Conservation (phyloP, 176 grass and related monocot genomes). For the Oryza glaberrima region DNA sequence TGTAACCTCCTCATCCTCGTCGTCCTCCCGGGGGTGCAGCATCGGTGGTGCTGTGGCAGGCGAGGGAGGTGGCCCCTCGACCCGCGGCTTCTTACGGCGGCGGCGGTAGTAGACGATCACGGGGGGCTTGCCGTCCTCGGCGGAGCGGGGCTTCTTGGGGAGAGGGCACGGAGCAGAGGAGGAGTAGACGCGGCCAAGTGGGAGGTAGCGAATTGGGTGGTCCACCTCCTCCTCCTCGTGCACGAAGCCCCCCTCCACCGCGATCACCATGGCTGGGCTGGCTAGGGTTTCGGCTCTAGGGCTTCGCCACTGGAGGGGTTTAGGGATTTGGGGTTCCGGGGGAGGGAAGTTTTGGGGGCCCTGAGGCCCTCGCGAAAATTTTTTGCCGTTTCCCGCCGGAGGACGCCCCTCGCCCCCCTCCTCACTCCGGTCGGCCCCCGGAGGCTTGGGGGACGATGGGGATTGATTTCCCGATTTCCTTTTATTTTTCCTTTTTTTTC, state of each 20-base stretch:
- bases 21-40: background rate
- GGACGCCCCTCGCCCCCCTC: background rate
- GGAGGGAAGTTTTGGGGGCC: constrained; percentile 1
- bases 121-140: constrained; percentile 19
- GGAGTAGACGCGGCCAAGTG: constrained; percentile 86
- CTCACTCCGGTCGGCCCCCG: background rate
- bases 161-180: constrained; percentile 52
- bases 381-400: constrained; percentile 51
- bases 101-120: constrained; percentile 54
- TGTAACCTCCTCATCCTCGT: constrained; percentile 18
- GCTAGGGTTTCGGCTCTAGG: constrained; percentile 52
- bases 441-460: background rate
- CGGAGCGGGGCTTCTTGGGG: constrained; percentile 45
- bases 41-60: constrained; percentile 17
- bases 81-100: constrained; percentile 45
- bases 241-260: constrained; percentile 58
- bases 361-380: constrained; percentile 18
- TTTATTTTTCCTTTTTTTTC: too few relatives aligned
- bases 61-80: constrained; percentile 23
- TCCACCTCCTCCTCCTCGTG: constrained; percentile 49
- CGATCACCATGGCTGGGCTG: constrained; percentile 60
- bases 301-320: constrained; percentile 27
- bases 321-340: constrained; percentile 29
- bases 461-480: too few relatives aligned
- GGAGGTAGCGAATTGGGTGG: constrained; percentile 69